Evolutionary conservation across 2,329 filamentous ascomycete genomes (phyloP), one percentile per base, ranked within the genome.

Genomic region (Alternaria dauci): DNA sequence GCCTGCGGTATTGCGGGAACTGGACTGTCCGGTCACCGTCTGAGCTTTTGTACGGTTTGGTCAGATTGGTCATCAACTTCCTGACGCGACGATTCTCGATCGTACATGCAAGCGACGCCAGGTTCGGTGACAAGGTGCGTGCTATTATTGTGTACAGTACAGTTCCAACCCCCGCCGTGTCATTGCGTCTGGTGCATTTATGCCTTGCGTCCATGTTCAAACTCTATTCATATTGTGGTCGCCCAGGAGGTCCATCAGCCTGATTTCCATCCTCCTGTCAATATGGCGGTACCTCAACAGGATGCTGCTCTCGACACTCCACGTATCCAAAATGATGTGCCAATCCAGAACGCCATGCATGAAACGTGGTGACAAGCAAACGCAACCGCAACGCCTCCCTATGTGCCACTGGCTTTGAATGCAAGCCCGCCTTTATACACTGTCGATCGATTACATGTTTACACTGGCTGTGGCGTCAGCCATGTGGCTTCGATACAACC

Each of bases 401-500:
- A 65, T 67, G 58, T 46, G 55, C 46, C 39, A 50, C 50, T 63
- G 58, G 48, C 43, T 42, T 57, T 62, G 52, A 59, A 58, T 41
- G 41, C 46, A 50, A 36, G 44, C 51, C 43, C 55, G 36, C 34
- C 44, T 58, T 41, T 62, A 52, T 57, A 46, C 41, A 50, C 18
- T 25, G 20, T 51, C 39, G 30, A 57, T 47, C 26, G 32, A 25
- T 25, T 42, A 51, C 28, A 2, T 44, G n/a, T 44, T 58, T 63
- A 72, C 51, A 61, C 61, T 52, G 66, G 68, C 68, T 62, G 67
- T 4, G 79, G 77, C 44, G 68, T 78, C 25, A 79, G 68, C 79
- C 79, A 81, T 32, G 76, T 77, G 18, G 76, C 77, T 55, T 78
- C 71, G 34, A 72, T 58, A 58, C 79, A 81, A 0, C 67, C 76